Evolutionary conservation across 345 rosid species (phyloP).

Genomic region (Cardamine occulta): DNA sequence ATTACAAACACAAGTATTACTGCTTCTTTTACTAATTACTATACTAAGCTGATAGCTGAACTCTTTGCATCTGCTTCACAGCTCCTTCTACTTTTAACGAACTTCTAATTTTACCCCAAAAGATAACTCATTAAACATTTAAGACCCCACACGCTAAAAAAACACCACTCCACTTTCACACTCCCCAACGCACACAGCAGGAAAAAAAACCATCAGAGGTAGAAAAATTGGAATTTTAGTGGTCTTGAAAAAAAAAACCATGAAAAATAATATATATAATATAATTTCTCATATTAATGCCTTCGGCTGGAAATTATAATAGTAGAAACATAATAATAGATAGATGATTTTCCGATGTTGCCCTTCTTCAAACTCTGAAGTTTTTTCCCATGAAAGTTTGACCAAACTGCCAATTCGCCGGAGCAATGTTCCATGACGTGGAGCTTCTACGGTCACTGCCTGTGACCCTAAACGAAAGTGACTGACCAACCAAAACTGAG

Average conservation of each 20-base stretch:
- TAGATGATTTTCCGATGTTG: slow-evolving; percentile 15
- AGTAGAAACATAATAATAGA: background rate
- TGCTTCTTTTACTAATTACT: slow-evolving; percentile 20
- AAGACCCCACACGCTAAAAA: slow-evolving; percentile 34
- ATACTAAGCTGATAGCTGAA: background rate
- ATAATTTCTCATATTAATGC: slow-evolving; percentile 20
- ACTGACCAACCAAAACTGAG: slow-evolving; percentile 60
- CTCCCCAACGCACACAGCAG: slow-evolving; percentile 32
- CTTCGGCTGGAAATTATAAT: slow-evolving; percentile 39
- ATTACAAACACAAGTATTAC: slow-evolving; percentile 24
- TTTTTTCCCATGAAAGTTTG: slow-evolving; percentile 74
- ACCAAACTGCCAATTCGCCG: slow-evolving; percentile 73
- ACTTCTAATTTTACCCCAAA: slow-evolving; percentile 32
- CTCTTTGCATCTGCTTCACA: slow-evolving; percentile 22
- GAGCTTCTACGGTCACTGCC: slow-evolving; percentile 69
- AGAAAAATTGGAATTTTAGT: slow-evolving; percentile 19
- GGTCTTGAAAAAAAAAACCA: slow-evolving; percentile 21
- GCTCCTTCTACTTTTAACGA: slow-evolving; percentile 34
- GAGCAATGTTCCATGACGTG: slow-evolving; percentile 74
- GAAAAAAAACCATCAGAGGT: slow-evolving; percentile 29
- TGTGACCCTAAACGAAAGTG: slow-evolving; percentile 62
- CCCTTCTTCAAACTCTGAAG: slow-evolving; percentile 53
- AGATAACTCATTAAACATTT: slow-evolving; percentile 15
- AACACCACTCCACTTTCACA: slow-evolving; percentile 37
- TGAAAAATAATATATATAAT: slow-evolving; percentile 19